Percentiles rank a stretch among this genome's conserved stretches.
Evolutionary conservation across 2,329 filamentous ascomycete genomes (phyloP).

Genomic region (Colletotrichum eleusines): DNA sequence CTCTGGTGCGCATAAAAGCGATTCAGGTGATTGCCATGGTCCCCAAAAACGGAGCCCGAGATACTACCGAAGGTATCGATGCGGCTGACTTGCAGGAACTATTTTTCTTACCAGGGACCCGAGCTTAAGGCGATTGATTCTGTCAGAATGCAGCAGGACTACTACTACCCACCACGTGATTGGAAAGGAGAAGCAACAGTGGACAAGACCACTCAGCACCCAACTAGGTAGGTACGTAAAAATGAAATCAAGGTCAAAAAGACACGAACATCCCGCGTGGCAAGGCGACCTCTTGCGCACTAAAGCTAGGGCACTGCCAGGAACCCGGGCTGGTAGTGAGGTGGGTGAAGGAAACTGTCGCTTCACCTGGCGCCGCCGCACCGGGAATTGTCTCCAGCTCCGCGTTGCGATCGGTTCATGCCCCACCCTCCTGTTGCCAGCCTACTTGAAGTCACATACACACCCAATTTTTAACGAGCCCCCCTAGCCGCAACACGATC

Average conservation of each 20-base stretch:
- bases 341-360: neutral
- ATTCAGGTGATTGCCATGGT: neutral
- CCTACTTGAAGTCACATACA: neutral
- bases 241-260: neutral
- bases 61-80: neutral
- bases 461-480: neutral
- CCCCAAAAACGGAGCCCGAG: neutral
- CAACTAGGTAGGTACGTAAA: neutral
- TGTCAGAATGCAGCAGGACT: too few relatives aligned
- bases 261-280: neutral
- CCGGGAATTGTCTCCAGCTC: neutral
- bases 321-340: neutral
- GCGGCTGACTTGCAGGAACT: neutral
- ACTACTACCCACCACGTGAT: too few relatives aligned
- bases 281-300: neutral
- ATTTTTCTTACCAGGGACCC: too few relatives aligned
- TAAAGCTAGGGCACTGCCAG: neutral
- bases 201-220: too few relatives aligned
- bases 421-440: neutral
- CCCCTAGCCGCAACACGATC: neutral
- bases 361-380: neutral
- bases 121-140: neutral
- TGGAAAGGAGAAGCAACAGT: too few relatives aligned
- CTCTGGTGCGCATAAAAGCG: neutral
- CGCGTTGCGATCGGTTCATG: neutral